Evolutionary conservation across 176 grass and related monocot genomes (phyloP), one percentile per base, ranked within the genome.

Genomic region (Zoysia pacifica): DNA sequence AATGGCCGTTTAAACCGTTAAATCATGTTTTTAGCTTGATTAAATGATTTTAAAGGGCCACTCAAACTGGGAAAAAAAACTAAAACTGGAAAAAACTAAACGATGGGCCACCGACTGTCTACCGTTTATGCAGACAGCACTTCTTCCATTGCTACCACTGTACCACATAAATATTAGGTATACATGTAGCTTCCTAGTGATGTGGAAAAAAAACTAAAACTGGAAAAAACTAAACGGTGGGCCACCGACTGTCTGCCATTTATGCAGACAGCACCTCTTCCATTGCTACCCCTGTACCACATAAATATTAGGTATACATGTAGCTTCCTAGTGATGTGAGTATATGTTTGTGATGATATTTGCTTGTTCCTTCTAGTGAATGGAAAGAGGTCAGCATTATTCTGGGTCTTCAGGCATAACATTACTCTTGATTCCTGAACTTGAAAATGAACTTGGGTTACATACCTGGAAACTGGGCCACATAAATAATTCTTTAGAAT

Each of bases 291-390:
- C 10, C 8, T 61, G 3, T 79, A 54, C 11, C 49, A 5, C 11
- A 70, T 80, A 56, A 9, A 48, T 81, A 69, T 39, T 75, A 36
- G 37, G 42, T 74, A 74, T 63, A 4, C 40, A 6, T 42, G 63
- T 78, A 65, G 42, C 13, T 76, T 88, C 56, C 54, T 16, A 72
- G 49, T 79, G 28, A 18, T 80, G 6, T 62, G 45, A 55, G 13
- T 43, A 64, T 74, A 48, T 4, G 64, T 79, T 43, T 84, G 41
- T 58, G 71, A 36, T 42, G 5, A 7, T 5, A 49, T 14, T 9
- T 80, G 42, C 6, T 62, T 81, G 19, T 77, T 60, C 42, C 56
- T 70, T 85, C 42, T 41, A 81, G 43, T 76, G 67, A 0, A 16
- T 36, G 67, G 45, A 28, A 48, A 76, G n/a, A 82, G 66, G 10